phyloP scores from a whole-genome alignment of 192 early-diverging fungal species.

The Mortierella hygrophila region DNA sequence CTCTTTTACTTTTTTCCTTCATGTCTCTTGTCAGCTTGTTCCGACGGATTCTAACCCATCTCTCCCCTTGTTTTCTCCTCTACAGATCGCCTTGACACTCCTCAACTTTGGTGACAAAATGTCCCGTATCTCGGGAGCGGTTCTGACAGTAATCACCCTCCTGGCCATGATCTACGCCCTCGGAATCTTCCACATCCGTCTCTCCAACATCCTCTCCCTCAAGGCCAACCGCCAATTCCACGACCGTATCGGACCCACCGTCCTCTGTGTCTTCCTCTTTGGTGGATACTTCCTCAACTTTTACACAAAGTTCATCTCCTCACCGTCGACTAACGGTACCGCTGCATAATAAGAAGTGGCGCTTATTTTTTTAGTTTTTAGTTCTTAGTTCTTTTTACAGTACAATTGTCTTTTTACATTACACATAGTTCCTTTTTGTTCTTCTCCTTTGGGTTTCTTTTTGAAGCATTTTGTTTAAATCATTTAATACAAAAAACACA shows the following conservation, averaged over 20 bases:
- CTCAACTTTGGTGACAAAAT: constrained; percentile 86
- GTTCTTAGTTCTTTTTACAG: background rate
- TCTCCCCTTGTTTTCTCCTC: too few relatives aligned
- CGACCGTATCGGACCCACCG: constrained; percentile 78
- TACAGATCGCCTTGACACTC: constrained; percentile 39
- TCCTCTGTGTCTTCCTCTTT: constrained; percentile 77
- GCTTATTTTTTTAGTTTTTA: background rate
- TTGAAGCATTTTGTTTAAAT: background rate
- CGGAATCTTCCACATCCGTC: constrained; percentile 80
- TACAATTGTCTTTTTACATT: background rate
- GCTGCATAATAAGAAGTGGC: background rate
- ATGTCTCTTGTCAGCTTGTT: too few relatives aligned
- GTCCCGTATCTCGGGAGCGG: constrained; percentile 63
- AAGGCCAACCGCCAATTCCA: constrained; percentile 82
- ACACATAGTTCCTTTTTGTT: background rate
- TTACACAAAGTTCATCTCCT: constrained; percentile 36
- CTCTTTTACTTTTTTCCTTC: too few relatives aligned
- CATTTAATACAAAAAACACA: background rate
- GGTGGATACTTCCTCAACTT: constrained; percentile 56
- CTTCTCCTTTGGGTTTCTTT: background rate
- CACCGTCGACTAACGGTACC: too few relatives aligned
- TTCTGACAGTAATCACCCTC: constrained; percentile 74
- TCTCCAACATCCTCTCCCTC: constrained; percentile 70
- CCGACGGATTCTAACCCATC: too few relatives aligned
- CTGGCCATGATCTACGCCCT: constrained; percentile 85